Conservation (phyloP, 2,329 filamentous ascomycete species). For the Chaetomium sp. region DNA sequence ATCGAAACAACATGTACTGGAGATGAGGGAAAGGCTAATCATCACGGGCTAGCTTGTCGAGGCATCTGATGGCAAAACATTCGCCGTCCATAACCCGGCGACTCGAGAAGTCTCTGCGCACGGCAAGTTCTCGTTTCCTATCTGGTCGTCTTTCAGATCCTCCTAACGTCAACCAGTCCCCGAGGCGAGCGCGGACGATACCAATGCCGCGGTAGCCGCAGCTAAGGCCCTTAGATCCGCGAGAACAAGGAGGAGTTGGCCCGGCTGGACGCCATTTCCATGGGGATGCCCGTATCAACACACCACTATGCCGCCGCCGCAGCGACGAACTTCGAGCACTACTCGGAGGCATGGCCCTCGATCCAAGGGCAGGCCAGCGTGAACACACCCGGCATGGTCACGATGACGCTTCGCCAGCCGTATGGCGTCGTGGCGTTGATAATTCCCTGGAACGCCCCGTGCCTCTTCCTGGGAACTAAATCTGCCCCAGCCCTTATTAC, state of each 20-base stretch:
- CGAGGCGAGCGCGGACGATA: conserved; percentile 39
- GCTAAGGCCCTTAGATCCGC: conserved; percentile 38
- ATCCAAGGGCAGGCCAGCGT: conserved; percentile 41
- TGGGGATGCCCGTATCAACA: conserved; percentile 36
- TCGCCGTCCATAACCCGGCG: conserved; percentile 38
- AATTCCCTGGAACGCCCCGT: conserved; percentile 51
- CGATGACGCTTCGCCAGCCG: conserved; percentile 42
- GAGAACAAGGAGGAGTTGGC: conserved; percentile 38
- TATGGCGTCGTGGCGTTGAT: conserved; percentile 50
- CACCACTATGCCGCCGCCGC: conserved; percentile 34
- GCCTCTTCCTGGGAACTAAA: conserved; percentile 42
- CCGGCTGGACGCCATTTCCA: conserved; percentile 38
- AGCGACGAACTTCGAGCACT: conserved; percentile 35
- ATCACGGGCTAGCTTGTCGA: conserved; percentile 32
- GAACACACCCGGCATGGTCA: conserved; percentile 42
- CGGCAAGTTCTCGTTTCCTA: conserved; percentile 16
- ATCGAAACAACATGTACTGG: not conserved
- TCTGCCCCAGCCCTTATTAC: conserved; percentile 42
- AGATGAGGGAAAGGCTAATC: not conserved
- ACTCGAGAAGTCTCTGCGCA: conserved; percentile 34
- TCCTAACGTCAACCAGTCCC: conserved; percentile 28
- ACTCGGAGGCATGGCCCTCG: conserved; percentile 36
- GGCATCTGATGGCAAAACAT: conserved; percentile 40
- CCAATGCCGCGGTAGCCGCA: conserved; percentile 37
- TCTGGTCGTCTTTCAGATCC: not conserved